phyloP scores from a whole-genome alignment of 163 green algal species.

The Scenedesmus sp. region DNA sequence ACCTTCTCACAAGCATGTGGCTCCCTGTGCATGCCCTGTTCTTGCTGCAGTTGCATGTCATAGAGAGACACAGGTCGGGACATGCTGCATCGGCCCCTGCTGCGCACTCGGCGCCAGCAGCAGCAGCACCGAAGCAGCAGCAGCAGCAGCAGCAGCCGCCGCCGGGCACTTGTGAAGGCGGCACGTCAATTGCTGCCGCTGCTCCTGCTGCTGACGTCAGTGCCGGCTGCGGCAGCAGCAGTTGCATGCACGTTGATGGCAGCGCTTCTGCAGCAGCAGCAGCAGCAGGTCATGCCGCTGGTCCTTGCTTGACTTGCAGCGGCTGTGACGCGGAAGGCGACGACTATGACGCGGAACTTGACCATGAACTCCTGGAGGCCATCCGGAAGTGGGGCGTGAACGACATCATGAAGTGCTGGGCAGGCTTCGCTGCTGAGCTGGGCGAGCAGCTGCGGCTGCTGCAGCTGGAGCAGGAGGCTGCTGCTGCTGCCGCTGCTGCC shows the following conservation, averaged over 20 bases:
- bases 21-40: background rate
- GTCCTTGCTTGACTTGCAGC: background rate
- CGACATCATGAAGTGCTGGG: background rate
- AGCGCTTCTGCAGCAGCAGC: background rate
- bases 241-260: background rate
- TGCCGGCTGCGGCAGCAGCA: background rate
- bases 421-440: background rate
- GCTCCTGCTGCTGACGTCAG: background rate
- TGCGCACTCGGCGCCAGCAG: background rate
- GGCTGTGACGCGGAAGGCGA: background rate
- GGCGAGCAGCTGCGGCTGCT: background rate
- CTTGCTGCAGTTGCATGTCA: background rate
- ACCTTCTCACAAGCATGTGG: too few relatives aligned
- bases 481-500: slow-evolving; percentile 1
- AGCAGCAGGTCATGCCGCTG: background rate
- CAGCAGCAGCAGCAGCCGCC: background rate
- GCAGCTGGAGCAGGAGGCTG: background rate
- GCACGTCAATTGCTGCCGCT: background rate
- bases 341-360: background rate
- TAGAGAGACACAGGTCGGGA: background rate
- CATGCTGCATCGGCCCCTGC: too few relatives aligned
- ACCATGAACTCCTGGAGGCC: background rate
- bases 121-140: background rate
- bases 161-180: background rate
- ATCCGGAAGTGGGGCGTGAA: slow-evolving; percentile 8